These are phyloP conservation scores for Acer saccharum DNA, from an alignment of 345 rosid genomes.

Conservation along the genomic window DNA sequence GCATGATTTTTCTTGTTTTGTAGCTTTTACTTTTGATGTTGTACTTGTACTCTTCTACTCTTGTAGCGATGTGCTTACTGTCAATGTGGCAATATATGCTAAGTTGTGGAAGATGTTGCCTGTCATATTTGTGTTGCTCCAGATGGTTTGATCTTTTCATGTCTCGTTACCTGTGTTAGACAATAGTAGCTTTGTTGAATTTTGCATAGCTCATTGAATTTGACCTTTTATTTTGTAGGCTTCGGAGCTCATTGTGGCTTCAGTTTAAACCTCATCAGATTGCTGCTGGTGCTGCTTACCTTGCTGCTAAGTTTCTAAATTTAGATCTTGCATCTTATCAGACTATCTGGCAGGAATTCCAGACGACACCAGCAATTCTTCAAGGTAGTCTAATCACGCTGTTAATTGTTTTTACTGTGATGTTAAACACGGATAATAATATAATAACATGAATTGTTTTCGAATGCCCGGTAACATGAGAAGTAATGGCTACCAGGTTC, in stretches of 20 bases:
- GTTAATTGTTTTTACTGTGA: background rate
- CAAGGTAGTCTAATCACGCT: conserved; percentile 44
- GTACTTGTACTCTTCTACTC: conserved; percentile 19
- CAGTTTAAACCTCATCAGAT: conserved; percentile 80
- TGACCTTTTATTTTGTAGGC: conserved; percentile 50
- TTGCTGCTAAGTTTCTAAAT: conserved; percentile 65
- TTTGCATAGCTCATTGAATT: background rate
- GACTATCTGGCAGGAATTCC: conserved; percentile 70
- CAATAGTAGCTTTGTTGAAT: background rate
- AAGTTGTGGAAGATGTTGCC: conserved; percentile 29
- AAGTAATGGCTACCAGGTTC: background rate
- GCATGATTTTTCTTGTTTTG: conserved; percentile 21
- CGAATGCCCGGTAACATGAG: background rate
- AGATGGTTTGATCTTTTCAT: conserved; percentile 28
- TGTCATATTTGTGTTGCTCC: conserved; percentile 13
- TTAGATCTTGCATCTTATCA: conserved; percentile 55
- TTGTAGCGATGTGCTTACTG: conserved; percentile 23
- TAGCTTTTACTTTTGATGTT: conserved; percentile 13
- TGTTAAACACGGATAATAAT: background rate
- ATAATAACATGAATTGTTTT: background rate
- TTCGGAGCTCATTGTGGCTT: conserved; percentile 83
- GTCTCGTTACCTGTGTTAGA: conserved; percentile 8
- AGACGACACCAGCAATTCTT: conserved; percentile 60
- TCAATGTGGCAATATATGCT: conserved; percentile 29
- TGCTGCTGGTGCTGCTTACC: conserved; percentile 83